Percentiles rank a stretch among this genome's conserved stretches.
These are phyloP conservation scores for Candida loeiensis DNA, from an alignment of 805 yeast species.

Conservation along the genomic window DNA sequence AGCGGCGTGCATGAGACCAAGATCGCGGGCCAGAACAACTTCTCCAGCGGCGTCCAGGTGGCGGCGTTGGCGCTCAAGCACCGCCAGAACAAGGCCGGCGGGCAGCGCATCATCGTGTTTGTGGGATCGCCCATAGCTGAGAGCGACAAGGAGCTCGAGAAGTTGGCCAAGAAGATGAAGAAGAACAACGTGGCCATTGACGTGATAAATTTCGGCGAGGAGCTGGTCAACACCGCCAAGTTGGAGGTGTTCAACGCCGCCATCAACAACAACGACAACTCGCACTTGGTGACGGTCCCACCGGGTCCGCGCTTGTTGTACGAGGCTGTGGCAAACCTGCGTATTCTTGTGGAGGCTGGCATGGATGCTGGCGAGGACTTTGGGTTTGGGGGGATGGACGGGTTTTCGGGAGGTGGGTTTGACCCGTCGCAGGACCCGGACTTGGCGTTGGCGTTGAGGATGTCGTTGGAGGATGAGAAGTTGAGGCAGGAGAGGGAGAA, in stretches of 20 bases:
- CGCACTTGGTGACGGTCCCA: constrained; percentile 81
- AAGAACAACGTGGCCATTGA: constrained; percentile 90
- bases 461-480: constrained; percentile 92
- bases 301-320: constrained; percentile 84
- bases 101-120: constrained; percentile 84
- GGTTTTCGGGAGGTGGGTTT: constrained; percentile 33
- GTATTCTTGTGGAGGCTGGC: constrained; percentile 68
- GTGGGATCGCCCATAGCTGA: constrained; percentile 83
- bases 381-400: constrained; percentile 36
- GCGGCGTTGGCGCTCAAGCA: constrained; percentile 90
- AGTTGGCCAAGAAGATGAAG: constrained; percentile 86
- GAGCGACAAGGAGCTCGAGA: constrained; percentile 66
- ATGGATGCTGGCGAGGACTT: constrained; percentile 44
- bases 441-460: constrained; percentile 88
- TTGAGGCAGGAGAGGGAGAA: constrained; percentile 79
- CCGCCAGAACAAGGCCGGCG: constrained; percentile 90
- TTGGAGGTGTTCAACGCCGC: constrained; percentile 73
- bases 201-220: constrained; percentile 89
- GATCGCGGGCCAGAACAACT: constrained; percentile 63
- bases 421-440: constrained; percentile 97
- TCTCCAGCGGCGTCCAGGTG: constrained; percentile 84
- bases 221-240: constrained; percentile 66
- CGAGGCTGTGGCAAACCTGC: constrained; percentile 74
- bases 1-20: constrained; percentile 78
- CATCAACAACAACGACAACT: constrained; percentile 72